phyloP scores from a whole-genome alignment of 2,329 filamentous ascomycete species.

The Fusarium xylarioides region DNA sequence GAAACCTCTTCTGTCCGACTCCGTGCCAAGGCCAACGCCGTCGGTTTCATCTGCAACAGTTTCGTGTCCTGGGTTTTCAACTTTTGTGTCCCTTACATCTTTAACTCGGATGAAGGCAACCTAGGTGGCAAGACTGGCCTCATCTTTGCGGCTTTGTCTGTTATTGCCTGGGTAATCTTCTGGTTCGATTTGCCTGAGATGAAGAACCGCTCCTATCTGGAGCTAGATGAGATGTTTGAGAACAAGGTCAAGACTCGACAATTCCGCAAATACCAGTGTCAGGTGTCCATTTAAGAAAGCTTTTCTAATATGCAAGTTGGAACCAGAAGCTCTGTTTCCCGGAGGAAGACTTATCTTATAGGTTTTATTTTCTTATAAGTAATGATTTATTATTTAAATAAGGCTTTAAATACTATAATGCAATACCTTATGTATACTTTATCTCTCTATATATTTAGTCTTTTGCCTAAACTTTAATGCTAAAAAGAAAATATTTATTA shows the following conservation, averaged over 20 bases:
- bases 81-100: conserved; percentile 1
- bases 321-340: background rate
- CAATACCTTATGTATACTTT: background rate
- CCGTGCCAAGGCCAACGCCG: background rate
- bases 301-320: background rate
- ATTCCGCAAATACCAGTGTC: background rate
- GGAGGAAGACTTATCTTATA: fast-evolving
- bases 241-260: conserved; percentile 4
- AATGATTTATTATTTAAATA: background rate
- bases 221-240: conserved; percentile 9
- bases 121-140: conserved; percentile 10
- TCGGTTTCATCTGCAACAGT: background rate
- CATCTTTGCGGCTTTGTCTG: conserved; percentile 5
- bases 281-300: background rate
- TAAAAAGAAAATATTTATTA: too few relatives aligned
- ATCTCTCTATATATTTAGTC: background rate
- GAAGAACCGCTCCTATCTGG: background rate
- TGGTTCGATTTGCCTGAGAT: conserved; percentile 4
- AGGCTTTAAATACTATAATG: background rate
- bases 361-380: background rate
- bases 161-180: background rate
- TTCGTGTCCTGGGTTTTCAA: background rate
- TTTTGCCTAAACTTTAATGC: too few relatives aligned
- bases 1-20: conserved; percentile 4
- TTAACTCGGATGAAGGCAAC: conserved; percentile 7